Percentiles rank a stretch among this genome's conserved stretches.
phyloP scores from a whole-genome alignment of 1,139 yeast genomes.

The Geotrichum bryndzae region DNA sequence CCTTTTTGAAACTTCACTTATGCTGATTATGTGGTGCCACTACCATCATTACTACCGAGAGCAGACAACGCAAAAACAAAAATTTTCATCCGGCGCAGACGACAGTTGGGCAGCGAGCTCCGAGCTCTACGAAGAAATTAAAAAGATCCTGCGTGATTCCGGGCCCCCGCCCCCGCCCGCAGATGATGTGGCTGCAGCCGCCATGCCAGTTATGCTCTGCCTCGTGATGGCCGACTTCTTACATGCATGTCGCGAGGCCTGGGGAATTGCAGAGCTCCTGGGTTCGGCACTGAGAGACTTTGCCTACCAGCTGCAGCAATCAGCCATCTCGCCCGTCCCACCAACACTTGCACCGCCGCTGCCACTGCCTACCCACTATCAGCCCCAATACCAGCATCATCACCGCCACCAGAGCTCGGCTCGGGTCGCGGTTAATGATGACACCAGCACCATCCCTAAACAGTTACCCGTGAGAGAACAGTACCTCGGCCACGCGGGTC shows the following conservation, averaged over 20 bases:
- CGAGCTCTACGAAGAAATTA: slow-evolving; percentile 9
- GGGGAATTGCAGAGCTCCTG: slow-evolving; percentile 31
- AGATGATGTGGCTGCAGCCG: slow-evolving; percentile 22
- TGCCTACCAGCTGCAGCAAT: slow-evolving; percentile 15
- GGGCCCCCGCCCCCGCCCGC: slow-evolving; percentile 1
- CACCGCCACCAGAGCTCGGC: background rate
- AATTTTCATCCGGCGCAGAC: slow-evolving; percentile 13
- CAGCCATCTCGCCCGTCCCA: background rate
- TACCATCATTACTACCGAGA: slow-evolving; percentile 26
- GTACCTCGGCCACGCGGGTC: too few relatives aligned
- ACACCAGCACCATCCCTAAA: background rate
- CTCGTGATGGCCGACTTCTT: slow-evolving; percentile 29
- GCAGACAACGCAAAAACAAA: background rate
- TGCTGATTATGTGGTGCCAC: slow-evolving; percentile 33
- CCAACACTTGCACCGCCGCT: background rate
- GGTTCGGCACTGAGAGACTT: slow-evolving; percentile 27
- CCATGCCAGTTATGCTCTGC: slow-evolving; percentile 28
- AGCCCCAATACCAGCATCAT: background rate
- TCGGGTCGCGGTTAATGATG: background rate
- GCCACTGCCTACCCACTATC: background rate
- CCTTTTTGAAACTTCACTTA: slow-evolving; percentile 28
- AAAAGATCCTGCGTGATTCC: slow-evolving; percentile 9
- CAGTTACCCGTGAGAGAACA: too few relatives aligned
- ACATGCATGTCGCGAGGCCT: slow-evolving; percentile 26
- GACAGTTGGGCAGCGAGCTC: slow-evolving; percentile 2